Percentiles rank a stretch among this genome's conserved stretches.
phyloP scores from a whole-genome alignment of 164 flowering plant genomes.

The Liquidambar formosana region DNA sequence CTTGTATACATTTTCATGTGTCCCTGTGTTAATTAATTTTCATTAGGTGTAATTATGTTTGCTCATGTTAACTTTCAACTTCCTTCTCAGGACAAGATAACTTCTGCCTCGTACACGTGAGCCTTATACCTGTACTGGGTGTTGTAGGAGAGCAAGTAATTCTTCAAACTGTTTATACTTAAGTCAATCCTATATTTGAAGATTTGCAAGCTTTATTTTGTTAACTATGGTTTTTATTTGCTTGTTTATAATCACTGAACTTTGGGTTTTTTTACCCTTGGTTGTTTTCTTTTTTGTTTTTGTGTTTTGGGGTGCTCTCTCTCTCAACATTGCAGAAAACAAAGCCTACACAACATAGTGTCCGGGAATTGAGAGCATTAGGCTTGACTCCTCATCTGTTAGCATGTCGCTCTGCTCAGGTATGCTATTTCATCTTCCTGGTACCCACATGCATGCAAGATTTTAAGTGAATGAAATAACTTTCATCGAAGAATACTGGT shows the following conservation, averaged over 20 bases:
- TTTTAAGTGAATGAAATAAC: neutral
- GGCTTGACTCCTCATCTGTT: constrained; percentile 93
- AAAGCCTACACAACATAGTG: constrained; percentile 98
- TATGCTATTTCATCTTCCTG: constrained; percentile 19
- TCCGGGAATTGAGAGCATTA: constrained; percentile 87
- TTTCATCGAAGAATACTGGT: neutral
- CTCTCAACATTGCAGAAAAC: constrained; percentile 61
- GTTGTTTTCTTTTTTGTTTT: constrained; percentile 1
- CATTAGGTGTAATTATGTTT: neutral
- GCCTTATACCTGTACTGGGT: constrained; percentile 95
- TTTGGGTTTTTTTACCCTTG: neutral
- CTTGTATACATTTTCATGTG: neutral
- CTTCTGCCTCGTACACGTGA: constrained; percentile 92
- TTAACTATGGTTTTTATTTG: neutral
- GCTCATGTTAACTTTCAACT: constrained; percentile 9
- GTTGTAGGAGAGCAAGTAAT: constrained; percentile 97
- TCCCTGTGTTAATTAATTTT: neutral
- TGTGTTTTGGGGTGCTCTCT: no score
- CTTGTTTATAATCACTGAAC: neutral
- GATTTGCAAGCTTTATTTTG: neutral
- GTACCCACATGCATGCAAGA: neutral
- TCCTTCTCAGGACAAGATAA: constrained; percentile 66
- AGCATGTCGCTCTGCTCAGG: constrained; percentile 96
- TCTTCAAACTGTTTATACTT: constrained; percentile 7
- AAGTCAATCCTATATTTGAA: neutral